Conservation (phyloP, 1,284 basidiomycete genomes). For the Apiotrichum sp. region DNA sequence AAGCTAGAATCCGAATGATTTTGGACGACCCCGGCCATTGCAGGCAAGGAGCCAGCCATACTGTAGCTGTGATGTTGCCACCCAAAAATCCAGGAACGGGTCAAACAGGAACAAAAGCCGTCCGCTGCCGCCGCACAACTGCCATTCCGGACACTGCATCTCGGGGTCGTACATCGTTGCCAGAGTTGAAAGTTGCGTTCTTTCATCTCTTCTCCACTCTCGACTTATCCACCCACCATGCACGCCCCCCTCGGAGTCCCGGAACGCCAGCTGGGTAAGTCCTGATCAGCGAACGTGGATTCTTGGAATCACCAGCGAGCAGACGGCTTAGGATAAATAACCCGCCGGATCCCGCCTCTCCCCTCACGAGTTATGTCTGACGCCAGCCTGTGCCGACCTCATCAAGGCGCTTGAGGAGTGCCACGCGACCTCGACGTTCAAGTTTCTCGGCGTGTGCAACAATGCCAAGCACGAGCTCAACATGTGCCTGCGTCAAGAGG, state of each 20-base stretch:
- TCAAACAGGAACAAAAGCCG: too few relatives aligned
- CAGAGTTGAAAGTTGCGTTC: too few relatives aligned
- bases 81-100: neutral
- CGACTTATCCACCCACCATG: slow-evolving; percentile 19
- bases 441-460: slow-evolving; percentile 55
- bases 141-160: too few relatives aligned
- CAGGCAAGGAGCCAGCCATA: neutral
- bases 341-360: neutral
- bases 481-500: slow-evolving; percentile 69
- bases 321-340: neutral
- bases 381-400: slow-evolving; percentile 38
- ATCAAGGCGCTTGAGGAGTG: slow-evolving; percentile 43
- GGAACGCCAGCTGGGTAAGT: slow-evolving; percentile 40
- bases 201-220: neutral
- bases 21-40: neutral
- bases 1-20: neutral
- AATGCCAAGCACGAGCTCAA: slow-evolving; percentile 63
- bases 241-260: slow-evolving; percentile 40
- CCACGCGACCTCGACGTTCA: slow-evolving; percentile 33
- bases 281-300: neutral
- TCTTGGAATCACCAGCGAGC: neutral
- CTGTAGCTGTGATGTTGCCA: neutral
- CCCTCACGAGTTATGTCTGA: neutral
- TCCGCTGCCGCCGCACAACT: too few relatives aligned
- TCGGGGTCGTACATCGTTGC: too few relatives aligned